A percentile compares a stretch with the other conserved stretches of the same genome.
These are phyloP conservation scores for Cytospora leucostoma DNA, from an alignment of 2,329 filamentous ascomycete species.

Conservation along the genomic window DNA sequence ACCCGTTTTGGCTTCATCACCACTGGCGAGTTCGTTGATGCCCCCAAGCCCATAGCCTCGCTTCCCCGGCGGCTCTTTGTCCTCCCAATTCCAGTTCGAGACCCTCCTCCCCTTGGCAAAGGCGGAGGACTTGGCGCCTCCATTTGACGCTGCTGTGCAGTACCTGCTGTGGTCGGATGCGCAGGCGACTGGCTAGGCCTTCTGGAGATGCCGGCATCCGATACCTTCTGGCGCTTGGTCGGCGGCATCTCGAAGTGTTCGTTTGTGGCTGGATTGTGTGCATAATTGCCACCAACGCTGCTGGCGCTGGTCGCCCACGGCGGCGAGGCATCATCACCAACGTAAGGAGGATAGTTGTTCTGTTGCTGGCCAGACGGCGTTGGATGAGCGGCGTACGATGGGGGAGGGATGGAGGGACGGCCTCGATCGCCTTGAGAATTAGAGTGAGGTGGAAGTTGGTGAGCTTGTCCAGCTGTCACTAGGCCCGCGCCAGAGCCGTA, in stretches of 20 bases:
- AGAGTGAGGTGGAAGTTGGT: slow-evolving; percentile 16
- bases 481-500: slow-evolving; percentile 27
- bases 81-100: neutral
- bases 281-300: slow-evolving; percentile 21
- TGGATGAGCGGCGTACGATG: slow-evolving; percentile 4
- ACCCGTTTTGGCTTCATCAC: slow-evolving; percentile 74
- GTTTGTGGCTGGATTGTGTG: slow-evolving; percentile 16
- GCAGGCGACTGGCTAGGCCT: neutral
- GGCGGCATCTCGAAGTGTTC: slow-evolving; percentile 25
- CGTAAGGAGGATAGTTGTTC: slow-evolving; percentile 7
- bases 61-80: slow-evolving; percentile 4
- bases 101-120: neutral
- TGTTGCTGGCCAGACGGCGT: slow-evolving; percentile 2
- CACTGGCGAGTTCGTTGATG: neutral
- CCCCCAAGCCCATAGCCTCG: slow-evolving; percentile 5
- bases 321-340: slow-evolving; percentile 21
- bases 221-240: slow-evolving; percentile 24
- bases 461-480: slow-evolving; percentile 15
- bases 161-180: slow-evolving; percentile 1
- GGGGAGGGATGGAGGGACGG: slow-evolving; percentile 3
- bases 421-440: slow-evolving; percentile 4
- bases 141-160: neutral
- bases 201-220: slow-evolving; percentile 14
- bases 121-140: slow-evolving; percentile 4
- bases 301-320: slow-evolving; percentile 15